A percentile compares a stretch with the other conserved stretches of the same genome.
phyloP scores from a whole-genome alignment of 2,329 filamentous ascomycete genomes.

The Phyllosticta citriasiana region DNA sequence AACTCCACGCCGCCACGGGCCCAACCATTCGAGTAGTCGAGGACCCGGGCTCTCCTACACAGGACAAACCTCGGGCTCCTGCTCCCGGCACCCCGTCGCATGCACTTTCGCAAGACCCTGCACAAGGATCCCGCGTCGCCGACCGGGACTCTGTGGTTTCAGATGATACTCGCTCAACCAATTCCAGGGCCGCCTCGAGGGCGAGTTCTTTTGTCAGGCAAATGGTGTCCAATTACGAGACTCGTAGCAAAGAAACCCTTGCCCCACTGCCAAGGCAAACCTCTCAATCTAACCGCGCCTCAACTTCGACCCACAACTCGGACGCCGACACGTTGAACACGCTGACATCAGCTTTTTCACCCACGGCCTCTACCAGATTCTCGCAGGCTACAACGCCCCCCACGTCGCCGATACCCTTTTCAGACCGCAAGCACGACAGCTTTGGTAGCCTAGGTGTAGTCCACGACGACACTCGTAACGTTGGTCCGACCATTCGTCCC shows the following conservation, averaged over 20 bases:
- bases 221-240: slow-evolving; percentile 16
- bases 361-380: slow-evolving; percentile 26
- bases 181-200: slow-evolving; percentile 24
- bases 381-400: slow-evolving; percentile 30
- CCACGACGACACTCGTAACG: slow-evolving; percentile 18
- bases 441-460: slow-evolving; percentile 24
- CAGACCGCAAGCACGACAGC: slow-evolving; percentile 15
- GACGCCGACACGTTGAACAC: slow-evolving; percentile 26
- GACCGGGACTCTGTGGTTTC: slow-evolving; percentile 29
- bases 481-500: slow-evolving; percentile 10
- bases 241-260: slow-evolving; percentile 12
- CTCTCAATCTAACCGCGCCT: slow-evolving; percentile 27
- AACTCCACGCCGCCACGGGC: slow-evolving; percentile 23
- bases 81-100: slow-evolving; percentile 25
- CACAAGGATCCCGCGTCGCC: slow-evolving; percentile 28
- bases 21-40: slow-evolving; percentile 33
- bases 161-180: slow-evolving; percentile 26
- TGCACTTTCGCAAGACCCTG: slow-evolving; percentile 25
- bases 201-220: slow-evolving; percentile 12
- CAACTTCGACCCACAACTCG: slow-evolving; percentile 28
- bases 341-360: slow-evolving; percentile 23
- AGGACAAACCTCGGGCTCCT: slow-evolving; percentile 31
- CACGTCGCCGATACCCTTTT: slow-evolving; percentile 22
- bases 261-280: slow-evolving; percentile 24
- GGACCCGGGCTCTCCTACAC: slow-evolving; percentile 24